Conservation (phyloP, 2,329 filamentous ascomycete genomes). For the Fusarium anguioides region DNA sequence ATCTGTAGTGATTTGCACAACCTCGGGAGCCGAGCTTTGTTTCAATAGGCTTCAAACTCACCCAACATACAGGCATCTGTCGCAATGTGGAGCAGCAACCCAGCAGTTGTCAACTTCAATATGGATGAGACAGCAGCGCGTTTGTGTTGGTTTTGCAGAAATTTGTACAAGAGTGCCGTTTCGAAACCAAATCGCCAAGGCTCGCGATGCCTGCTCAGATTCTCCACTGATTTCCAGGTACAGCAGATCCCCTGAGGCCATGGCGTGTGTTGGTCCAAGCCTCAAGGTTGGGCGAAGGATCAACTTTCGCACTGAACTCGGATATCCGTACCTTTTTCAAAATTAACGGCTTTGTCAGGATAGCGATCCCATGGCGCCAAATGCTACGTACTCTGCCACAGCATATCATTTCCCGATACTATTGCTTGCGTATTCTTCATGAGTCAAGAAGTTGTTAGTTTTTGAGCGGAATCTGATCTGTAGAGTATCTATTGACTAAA, state of each 20-base stretch:
- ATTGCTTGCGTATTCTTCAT: constrained; percentile 4
- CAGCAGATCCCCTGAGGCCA: constrained; percentile 6
- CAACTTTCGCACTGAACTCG: background rate
- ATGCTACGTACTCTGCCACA: constrained; percentile 12
- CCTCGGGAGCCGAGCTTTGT: background rate
- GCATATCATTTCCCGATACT: constrained; percentile 15
- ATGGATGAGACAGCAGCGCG: background rate
- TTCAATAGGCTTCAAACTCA: background rate
- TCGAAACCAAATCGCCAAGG: constrained; percentile 27
- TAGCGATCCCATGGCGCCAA: background rate
- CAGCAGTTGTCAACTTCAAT: constrained; percentile 4
- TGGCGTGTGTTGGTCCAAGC: constrained; percentile 5
- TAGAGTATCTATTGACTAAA: background rate
- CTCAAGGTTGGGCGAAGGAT: background rate
- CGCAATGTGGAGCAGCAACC: background rate
- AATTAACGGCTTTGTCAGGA: background rate
- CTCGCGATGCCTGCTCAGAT: constrained; percentile 7
- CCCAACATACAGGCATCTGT: background rate
- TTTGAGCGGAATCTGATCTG: background rate
- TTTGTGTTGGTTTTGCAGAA: background rate
- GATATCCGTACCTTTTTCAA: background rate
- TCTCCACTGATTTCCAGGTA: constrained; percentile 25
- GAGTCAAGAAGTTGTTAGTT: background rate
- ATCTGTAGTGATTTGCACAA: constrained; percentile 7
- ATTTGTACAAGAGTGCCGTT: constrained; percentile 18